These are phyloP conservation scores for Boletus vermiculosoides DNA, from an alignment of 768 basidiomycete species.

Conservation along the genomic window DNA sequence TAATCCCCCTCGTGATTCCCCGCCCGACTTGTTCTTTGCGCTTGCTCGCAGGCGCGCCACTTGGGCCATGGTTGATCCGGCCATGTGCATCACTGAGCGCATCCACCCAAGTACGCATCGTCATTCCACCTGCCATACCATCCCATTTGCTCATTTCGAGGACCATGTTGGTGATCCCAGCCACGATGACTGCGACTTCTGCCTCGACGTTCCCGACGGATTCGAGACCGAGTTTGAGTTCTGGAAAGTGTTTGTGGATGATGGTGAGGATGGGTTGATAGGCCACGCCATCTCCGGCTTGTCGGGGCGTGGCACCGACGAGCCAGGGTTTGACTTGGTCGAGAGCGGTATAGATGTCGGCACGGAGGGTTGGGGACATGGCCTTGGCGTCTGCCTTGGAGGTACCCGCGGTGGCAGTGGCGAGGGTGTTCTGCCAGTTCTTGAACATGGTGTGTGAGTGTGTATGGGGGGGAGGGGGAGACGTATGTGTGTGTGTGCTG, in stretches of 20 bases:
- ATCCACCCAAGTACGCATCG: conserved; percentile 56
- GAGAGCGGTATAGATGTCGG: conserved; percentile 49
- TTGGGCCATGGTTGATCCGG: conserved; percentile 18
- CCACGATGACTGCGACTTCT: conserved; percentile 50
- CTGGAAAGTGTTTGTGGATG: conserved; percentile 52
- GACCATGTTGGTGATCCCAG: conserved; percentile 54
- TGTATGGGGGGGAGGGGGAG: background rate
- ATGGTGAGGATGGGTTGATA: conserved; percentile 43
- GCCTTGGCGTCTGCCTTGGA: conserved; percentile 32
- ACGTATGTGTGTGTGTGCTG: background rate
- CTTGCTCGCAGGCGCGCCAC: conserved; percentile 14
- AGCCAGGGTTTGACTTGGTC: conserved; percentile 50
- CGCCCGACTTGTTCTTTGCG: conserved; percentile 45
- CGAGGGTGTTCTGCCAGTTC: conserved; percentile 42
- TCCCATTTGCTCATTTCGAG: conserved; percentile 57
- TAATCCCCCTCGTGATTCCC: conserved; percentile 52
- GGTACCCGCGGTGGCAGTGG: conserved; percentile 25
- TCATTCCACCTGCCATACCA: conserved; percentile 54
- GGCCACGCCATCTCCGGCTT: conserved; percentile 55
- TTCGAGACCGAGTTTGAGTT: conserved; percentile 45
- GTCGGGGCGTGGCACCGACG: conserved; percentile 38
- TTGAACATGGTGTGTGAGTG: conserved; percentile 41
- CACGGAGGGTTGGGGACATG: conserved; percentile 48
- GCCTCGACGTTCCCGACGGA: conserved; percentile 44
- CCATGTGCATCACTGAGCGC: conserved; percentile 43